Base-by-base conservation (phyloP, 2,329 filamentous ascomycete genomes). In the Cytospora chrysosperma region DNA sequence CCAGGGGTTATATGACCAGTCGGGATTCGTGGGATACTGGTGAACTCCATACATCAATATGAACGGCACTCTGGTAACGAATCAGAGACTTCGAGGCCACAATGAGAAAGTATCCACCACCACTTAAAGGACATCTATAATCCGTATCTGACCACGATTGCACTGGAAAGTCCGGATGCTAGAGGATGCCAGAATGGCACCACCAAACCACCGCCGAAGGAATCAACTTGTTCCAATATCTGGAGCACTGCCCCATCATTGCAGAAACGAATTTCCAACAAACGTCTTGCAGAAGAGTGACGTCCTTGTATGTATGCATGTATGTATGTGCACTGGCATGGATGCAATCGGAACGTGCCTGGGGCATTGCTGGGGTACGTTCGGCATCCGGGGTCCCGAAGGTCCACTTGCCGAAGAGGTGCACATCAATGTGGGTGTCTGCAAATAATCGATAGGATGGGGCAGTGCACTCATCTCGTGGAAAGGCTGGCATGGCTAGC, bases 401-500 rank as follows among this genome's bases (percentile, higher is more conserved):
- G 34, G 26, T 43, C 58, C 51, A 61, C 58, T 55, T 55, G 37
- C 58, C 50, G 58, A 47, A 34, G 28, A 27, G 27, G 40, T 30
- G 34, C n/a, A 55, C 32, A 13, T 13, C 32, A 34, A 34, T 34
- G 12, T 12, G 15, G 13, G 32, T 12, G 12, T 10, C 12, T 13
- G 32, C 12, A 34, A n/a, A n/a, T n/a, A n/a, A 30, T 30, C 28
- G 28, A 30, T 40, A n/a, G 3, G 17, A n/a, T n/a, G 4, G 19
- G 37, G 37, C 37, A 40, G 37, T 34, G 32, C 32, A 13, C 30
- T 32, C 30, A 32, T 10, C 10, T 32, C 30, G 10, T 32, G 30
- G 30, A 32, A 32, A 32, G 30, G 28, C 28, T 30, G 28, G 28
- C 28, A 30, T 9, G n/a, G n/a, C 30, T 32, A 10, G 30, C 30